Base-by-base conservation (phyloP, 2,329 filamentous ascomycete genomes). In the Ophidiomyces ophidiicola region DNA sequence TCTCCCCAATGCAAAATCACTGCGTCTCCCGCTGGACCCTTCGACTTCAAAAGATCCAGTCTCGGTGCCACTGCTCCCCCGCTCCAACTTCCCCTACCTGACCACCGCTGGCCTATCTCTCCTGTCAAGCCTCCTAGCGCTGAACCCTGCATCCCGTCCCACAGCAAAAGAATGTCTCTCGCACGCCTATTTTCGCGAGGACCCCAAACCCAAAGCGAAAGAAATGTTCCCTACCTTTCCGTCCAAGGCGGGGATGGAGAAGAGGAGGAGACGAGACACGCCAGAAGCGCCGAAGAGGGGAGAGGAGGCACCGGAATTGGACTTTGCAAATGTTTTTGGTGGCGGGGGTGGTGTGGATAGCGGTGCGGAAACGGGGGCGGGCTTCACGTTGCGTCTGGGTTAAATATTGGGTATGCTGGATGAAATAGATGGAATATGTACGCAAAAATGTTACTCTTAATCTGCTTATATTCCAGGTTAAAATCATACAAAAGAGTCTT, bases 151-250 rank as follows among this genome's bases (percentile, higher is more conserved):
- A 1, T 60, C 63, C 4, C 69, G 90, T 12, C 85, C 84, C 0
- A 70, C 72, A 1, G 85, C 88, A 1, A 67, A 67, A 35, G 74
- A 86, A 44, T 78, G 92, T 56, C 69, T 96, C 24, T 66, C 70
- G 33, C 84, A 94, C 58, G 69, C 76, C 24, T 98, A 93, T 59
- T 98, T 98, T 60, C 68, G 60, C 12, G 87, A 96, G 62, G 81
- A 92, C 50, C 90, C 90, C 1, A 82, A 82, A 44, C 84, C 87
- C 1, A 96, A 96, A 63, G 78, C 80, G 5, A 81, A 84, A 56
- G 81, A 80, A 51, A 80, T 98, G 78, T 96, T 98, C 56, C 90
- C 90, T 2, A 96, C 90, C 0, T 98, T 96, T 57, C 90, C 90
- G 0, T 90, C 82, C 51, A 94, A 93, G 60, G 90, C 90, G 0